phyloP scores from a whole-genome alignment of 306 rosid species.

The Cotoneaster glaucophyllus region DNA sequence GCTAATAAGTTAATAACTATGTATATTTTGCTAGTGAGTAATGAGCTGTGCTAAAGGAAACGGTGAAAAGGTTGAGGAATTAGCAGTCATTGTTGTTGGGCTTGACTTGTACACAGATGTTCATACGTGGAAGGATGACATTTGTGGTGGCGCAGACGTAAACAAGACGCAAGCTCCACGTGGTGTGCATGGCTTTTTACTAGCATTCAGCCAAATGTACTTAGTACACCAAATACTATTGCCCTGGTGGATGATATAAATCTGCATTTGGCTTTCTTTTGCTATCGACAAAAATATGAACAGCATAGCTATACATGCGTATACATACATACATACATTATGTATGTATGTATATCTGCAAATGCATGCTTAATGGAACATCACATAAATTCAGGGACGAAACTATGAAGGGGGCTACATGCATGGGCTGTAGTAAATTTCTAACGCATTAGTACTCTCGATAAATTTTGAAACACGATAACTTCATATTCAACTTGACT shows the following conservation, averaged over 20 bases:
- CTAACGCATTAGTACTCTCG: too few relatives aligned
- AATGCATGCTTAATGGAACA: too few relatives aligned
- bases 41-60: neutral
- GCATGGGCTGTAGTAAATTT: too few relatives aligned
- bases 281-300: neutral
- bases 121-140: conserved; percentile 19
- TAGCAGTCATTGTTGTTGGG: conserved; percentile 6
- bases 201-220: neutral
- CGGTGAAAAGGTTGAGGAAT: neutral
- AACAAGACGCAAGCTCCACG: conserved; percentile 30
- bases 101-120: conserved; percentile 13
- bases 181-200: neutral
- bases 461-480: too few relatives aligned
- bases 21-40: neutral
- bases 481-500: too few relatives aligned
- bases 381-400: too few relatives aligned
- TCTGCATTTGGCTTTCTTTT: neutral
- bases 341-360: too few relatives aligned
- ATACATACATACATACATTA: too few relatives aligned
- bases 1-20: neutral
- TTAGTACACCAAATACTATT: neutral
- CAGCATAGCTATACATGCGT: neutral
- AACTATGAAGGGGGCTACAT: too few relatives aligned
- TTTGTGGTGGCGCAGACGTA: conserved; percentile 18
- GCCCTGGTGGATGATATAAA: neutral